Conservation (phyloP, 2,329 filamentous ascomycete genomes). For the Microsporum canis region DNA sequence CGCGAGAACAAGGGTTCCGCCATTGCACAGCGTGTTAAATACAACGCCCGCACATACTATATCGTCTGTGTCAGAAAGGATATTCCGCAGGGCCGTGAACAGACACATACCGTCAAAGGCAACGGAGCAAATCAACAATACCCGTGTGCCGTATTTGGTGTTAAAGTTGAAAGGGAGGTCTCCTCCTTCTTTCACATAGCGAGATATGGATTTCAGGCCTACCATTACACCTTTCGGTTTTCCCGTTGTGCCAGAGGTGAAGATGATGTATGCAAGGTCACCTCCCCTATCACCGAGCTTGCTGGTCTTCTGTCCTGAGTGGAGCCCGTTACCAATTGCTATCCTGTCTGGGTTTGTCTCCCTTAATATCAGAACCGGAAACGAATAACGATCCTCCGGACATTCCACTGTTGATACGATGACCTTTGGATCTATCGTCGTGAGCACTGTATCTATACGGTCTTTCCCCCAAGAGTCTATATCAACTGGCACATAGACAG, state of each 20-base stretch:
- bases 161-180: background rate
- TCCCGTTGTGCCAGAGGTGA: slow-evolving; percentile 9
- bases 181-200: slow-evolving; percentile 4
- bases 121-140: slow-evolving; percentile 3
- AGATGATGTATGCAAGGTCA: slow-evolving; percentile 12
- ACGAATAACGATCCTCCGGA: background rate
- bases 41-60: background rate
- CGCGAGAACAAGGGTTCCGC: background rate
- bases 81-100: background rate
- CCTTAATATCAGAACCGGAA: background rate
- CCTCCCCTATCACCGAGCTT: background rate
- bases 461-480: background rate
- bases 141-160: background rate
- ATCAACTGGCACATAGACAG: background rate
- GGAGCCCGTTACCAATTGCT: background rate
- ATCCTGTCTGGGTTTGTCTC: background rate
- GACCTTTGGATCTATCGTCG: background rate
- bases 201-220: slow-evolving; percentile 6
- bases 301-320: background rate
- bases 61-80: background rate
- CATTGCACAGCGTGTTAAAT: background rate
- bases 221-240: slow-evolving; percentile 7
- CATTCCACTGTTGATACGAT: background rate
- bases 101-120: slow-evolving; percentile 3
- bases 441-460: background rate